A percentile compares a stretch with the other conserved stretches of the same genome.
phyloP scores from a whole-genome alignment of 352 stramenopile genomes.

The Phytophthora ramorum region DNA sequence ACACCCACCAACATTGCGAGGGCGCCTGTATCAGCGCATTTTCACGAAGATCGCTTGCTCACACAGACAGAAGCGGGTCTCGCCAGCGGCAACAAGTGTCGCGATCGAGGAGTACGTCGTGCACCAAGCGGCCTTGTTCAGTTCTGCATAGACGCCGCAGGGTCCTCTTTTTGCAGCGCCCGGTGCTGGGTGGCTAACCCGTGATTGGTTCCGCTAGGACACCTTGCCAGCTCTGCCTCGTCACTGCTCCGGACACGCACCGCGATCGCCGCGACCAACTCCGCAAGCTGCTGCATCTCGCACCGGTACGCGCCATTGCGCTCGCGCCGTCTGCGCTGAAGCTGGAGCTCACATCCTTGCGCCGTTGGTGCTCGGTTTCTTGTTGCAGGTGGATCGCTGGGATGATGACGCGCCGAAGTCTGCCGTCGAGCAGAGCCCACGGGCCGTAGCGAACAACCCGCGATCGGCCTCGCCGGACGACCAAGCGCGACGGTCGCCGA shows the following conservation, averaged over 20 bases:
- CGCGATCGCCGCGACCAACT: conserved; percentile 45
- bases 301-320: conserved; percentile 7
- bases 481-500: conserved; percentile 2
- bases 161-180: conserved; percentile 17
- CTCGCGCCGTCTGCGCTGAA: neutral
- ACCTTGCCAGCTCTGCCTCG: conserved; percentile 35
- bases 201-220: conserved; percentile 27
- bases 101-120: conserved; percentile 16
- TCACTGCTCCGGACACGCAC: conserved; percentile 43
- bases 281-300: conserved; percentile 27
- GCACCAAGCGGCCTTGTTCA: conserved; percentile 6
- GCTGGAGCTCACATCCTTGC: conserved; percentile 1
- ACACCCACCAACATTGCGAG: neutral
- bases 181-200: conserved; percentile 25
- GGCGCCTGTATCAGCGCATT: conserved; percentile 10
- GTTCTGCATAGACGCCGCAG: conserved; percentile 29
- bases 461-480: neutral
- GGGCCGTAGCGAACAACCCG: neutral
- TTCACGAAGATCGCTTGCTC: conserved; percentile 6
- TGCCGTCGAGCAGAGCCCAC: neutral
- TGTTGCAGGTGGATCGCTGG: conserved; percentile 14
- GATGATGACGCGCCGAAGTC: conserved; percentile 7
- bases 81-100: conserved; percentile 6
- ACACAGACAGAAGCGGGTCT: conserved; percentile 38
- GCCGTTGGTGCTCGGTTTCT: conserved; percentile 4